Percentiles rank a stretch among this genome's conserved stretches.
These are phyloP conservation scores for Lactarius indigo DNA, from an alignment of 768 basidiomycete species.

Conservation along the genomic window DNA sequence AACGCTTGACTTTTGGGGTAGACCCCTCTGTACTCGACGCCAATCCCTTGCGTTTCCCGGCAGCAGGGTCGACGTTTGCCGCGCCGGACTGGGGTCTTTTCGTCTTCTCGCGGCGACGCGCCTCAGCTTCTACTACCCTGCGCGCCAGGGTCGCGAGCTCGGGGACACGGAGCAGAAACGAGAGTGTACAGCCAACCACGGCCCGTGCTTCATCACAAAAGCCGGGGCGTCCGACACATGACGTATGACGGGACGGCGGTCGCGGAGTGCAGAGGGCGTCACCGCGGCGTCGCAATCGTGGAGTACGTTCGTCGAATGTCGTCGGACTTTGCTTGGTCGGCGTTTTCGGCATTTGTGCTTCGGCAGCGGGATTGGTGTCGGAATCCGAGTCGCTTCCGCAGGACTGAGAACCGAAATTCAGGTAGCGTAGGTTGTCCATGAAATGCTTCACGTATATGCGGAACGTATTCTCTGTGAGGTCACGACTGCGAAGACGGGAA, in stretches of 20 bases:
- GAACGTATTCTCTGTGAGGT: conserved; percentile 70
- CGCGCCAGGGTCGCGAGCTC: conserved; percentile 63
- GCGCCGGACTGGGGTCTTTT: conserved; percentile 42
- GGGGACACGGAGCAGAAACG: conserved; percentile 73
- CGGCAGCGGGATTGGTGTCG: background rate
- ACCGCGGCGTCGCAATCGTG: conserved; percentile 27
- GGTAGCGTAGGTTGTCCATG: conserved; percentile 52
- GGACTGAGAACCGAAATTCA: background rate
- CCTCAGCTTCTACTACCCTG: conserved; percentile 61
- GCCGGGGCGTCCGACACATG: background rate
- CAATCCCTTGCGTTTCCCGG: conserved; percentile 15
- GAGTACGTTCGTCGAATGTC: conserved; percentile 28
- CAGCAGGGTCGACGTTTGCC: conserved; percentile 25
- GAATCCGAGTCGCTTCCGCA: conserved; percentile 10
- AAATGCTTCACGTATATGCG: conserved; percentile 75
- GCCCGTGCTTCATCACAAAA: background rate
- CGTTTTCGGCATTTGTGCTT: conserved; percentile 29
- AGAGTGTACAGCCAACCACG: conserved; percentile 50
- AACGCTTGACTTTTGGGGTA: conserved; percentile 53
- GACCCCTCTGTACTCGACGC: conserved; percentile 6
- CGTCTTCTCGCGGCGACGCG: conserved; percentile 49
- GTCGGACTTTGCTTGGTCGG: conserved; percentile 36
- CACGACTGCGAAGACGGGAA: conserved; percentile 58
- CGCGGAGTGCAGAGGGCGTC: conserved; percentile 9
- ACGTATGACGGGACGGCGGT: background rate